phyloP scores from a whole-genome alignment of 345 rosid species.

The Hibiscus trionum region DNA sequence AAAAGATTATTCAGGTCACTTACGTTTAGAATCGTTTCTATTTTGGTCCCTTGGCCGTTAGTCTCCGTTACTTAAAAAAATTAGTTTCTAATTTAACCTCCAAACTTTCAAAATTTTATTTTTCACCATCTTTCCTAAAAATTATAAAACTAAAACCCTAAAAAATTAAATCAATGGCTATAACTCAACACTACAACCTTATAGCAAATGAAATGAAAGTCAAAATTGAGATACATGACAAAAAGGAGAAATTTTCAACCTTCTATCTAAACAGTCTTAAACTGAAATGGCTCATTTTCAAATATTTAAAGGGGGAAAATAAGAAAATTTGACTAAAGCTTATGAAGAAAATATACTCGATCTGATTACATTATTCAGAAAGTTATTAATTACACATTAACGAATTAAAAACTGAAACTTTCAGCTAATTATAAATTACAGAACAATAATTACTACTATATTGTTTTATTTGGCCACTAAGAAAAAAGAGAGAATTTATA shows the following conservation, averaged over 20 bases:
- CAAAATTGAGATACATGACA: slow-evolving; percentile 12
- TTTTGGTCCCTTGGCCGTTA: too few relatives aligned
- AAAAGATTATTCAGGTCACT: too few relatives aligned
- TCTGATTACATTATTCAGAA: neutral
- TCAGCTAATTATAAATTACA: neutral
- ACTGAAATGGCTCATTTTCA: neutral
- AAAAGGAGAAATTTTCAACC: neutral
- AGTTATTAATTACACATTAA: neutral
- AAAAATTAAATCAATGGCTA: too few relatives aligned
- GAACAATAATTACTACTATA: neutral
- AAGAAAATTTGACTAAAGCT: neutral
- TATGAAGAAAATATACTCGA: neutral
- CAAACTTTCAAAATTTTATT: too few relatives aligned
- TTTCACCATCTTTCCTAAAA: too few relatives aligned
- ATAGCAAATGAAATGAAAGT: slow-evolving; percentile 10
- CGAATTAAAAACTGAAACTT: neutral
- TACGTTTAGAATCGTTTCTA: too few relatives aligned
- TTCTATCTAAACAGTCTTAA: slow-evolving; percentile 13
- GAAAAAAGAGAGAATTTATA: neutral
- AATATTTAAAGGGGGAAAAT: neutral
- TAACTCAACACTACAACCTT: too few relatives aligned
- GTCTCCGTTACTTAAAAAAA: too few relatives aligned
- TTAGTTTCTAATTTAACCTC: too few relatives aligned
- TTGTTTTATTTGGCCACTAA: neutral
- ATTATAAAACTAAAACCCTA: too few relatives aligned